Percentiles rank a stretch among this genome's conserved stretches.
Evolutionary conservation across 148 eudicot species (phyloP).

Genomic region (Silene latifolia): DNA sequence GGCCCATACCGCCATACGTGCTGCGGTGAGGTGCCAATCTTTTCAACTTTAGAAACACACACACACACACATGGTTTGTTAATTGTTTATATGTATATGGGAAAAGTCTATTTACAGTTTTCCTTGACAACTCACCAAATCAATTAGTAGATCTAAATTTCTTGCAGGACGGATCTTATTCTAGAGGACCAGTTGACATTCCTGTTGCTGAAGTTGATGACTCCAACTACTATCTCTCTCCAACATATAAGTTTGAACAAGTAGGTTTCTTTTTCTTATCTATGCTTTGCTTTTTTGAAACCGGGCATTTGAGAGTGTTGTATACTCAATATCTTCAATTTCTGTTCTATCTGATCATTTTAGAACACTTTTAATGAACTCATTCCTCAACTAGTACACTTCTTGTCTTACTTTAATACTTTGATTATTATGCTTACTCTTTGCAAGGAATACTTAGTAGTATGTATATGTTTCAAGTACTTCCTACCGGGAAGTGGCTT

Average conservation of each 20-base stretch:
- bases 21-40: too few species aligned
- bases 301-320: not conserved
- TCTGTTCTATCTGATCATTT: slow-evolving; percentile 7
- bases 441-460: not conserved
- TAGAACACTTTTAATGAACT: not conserved
- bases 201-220: slow-evolving; percentile 72
- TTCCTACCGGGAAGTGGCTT: not conserved
- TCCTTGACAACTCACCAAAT: not conserved
- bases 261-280: slow-evolving; percentile 37
- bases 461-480: not conserved
- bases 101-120: not conserved
- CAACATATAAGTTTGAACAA: slow-evolving; percentile 93
- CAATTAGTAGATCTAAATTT: slow-evolving; percentile 9
- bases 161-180: slow-evolving; percentile 93
- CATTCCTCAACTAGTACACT: not conserved
- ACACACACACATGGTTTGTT: too few species aligned
- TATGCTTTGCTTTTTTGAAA: not conserved
- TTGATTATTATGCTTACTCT: not conserved
- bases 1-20: too few species aligned
- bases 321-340: not conserved
- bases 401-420: slow-evolving; percentile 1
- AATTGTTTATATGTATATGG: not conserved
- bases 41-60: too few species aligned
- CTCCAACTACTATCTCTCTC: slow-evolving; percentile 67
- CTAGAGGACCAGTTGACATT: slow-evolving; percentile 95